Evolutionary conservation across 75 land plant genomes (phyloP).

Genomic region (Picea sitchensis): DNA sequence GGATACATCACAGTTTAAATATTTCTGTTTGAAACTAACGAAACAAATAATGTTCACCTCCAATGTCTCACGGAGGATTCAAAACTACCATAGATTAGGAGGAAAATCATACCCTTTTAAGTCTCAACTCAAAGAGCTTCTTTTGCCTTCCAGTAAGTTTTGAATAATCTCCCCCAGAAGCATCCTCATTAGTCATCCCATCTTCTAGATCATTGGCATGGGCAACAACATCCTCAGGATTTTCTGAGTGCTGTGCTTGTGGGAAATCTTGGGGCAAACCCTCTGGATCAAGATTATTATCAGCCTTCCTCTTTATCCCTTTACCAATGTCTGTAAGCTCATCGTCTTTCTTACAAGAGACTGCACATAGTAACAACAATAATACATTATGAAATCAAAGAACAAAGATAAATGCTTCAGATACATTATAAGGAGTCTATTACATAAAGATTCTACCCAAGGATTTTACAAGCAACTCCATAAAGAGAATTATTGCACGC

Average conservation of each 20-base stretch:
- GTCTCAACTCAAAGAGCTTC: conserved; percentile 73
- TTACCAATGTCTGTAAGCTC: neutral
- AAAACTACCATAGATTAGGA: neutral
- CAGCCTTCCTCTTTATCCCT: conserved; percentile 8
- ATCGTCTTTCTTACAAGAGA: neutral
- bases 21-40: neutral
- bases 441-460: too few species aligned
- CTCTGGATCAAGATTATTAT: neutral
- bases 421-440: too few species aligned
- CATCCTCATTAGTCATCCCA: conserved; percentile 24
- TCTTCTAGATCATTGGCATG: conserved; percentile 11
- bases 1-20: neutral
- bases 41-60: too few species aligned
- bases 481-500: too few species aligned
- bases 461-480: too few species aligned
- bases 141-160: conserved; percentile 68
- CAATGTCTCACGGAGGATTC: neutral
- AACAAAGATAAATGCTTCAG: neutral
- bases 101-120: conserved; percentile 62
- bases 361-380: neutral
- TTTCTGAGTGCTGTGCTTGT: neutral
- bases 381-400: neutral
- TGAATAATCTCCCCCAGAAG: conserved; percentile 26
- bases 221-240: conserved; percentile 6
- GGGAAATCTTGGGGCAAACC: neutral